Evolutionary conservation across 208 protist genomes (phyloP).

Genomic region (Polymyxa betae): DNA sequence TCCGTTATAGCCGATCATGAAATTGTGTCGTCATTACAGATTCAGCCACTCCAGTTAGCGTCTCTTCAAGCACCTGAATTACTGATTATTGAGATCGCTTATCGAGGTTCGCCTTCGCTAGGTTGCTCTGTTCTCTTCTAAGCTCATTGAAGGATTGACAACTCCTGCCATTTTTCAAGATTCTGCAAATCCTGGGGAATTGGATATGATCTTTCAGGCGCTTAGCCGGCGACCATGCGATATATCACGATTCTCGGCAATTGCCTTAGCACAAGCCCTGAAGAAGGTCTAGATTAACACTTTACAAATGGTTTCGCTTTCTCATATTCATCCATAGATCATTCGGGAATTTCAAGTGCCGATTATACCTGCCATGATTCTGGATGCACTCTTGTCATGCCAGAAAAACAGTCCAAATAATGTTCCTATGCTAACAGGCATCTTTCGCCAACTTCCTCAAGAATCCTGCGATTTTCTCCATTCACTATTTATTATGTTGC

Average conservation of each 20-base stretch:
- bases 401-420: slow-evolving; percentile 41
- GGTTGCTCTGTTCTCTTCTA: neutral
- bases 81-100: slow-evolving; percentile 28
- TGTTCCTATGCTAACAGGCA: neutral
- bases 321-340: neutral
- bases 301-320: neutral
- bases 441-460: slow-evolving; percentile 7
- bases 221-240: neutral
- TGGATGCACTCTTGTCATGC: slow-evolving; percentile 12
- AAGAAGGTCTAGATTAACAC: neutral
- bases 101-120: neutral
- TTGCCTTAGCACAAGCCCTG: neutral
- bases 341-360: neutral
- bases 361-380: neutral
- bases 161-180: neutral
- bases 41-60: neutral
- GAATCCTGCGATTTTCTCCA: neutral
- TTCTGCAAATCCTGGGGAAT: neutral
- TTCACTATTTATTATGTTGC: slow-evolving; percentile 43
- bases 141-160: neutral
- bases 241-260: neutral
- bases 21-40: neutral
- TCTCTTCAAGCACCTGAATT: slow-evolving; percentile 17
- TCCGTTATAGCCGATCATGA: neutral
- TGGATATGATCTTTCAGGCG: neutral